Conservation (phyloP, 495 filamentous ascomycete genomes). For the Xylaria intraflava region DNA sequence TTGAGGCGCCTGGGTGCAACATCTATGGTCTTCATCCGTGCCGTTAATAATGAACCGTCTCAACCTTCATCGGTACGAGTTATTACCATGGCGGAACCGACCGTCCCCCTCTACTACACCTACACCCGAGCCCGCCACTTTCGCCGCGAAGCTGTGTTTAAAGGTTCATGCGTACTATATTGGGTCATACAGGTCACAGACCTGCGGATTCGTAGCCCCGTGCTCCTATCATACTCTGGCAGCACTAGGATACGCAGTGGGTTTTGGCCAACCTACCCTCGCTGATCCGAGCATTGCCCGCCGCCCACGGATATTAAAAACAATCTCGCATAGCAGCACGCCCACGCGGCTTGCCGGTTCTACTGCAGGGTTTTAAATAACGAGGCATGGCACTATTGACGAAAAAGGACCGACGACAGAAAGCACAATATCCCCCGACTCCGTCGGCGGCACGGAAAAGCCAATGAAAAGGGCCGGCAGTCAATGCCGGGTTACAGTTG, state of each 20-base stretch:
- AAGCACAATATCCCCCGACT: too few species aligned
- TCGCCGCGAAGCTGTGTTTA: background rate
- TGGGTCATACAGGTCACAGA: background rate
- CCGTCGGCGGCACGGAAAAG: too few species aligned
- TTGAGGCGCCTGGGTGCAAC: too few species aligned
- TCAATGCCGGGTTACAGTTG: too few species aligned
- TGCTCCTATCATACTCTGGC: background rate
- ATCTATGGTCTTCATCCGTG: background rate
- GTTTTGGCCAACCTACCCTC: background rate
- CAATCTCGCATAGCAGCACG: background rate
- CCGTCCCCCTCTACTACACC: background rate
- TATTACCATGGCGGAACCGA: background rate
- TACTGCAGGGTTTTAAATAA: background rate
- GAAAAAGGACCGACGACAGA: too few species aligned
- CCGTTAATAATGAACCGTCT: too few species aligned
- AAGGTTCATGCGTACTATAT: too few species aligned
- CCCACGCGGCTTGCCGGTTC: background rate
- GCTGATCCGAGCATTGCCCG: too few species aligned
- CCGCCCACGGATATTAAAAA: too few species aligned
- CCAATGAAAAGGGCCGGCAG: too few species aligned
- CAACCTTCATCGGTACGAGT: too few species aligned
- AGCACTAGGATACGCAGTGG: background rate
- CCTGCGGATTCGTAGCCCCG: background rate
- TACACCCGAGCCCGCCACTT: background rate
- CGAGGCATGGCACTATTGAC: background rate